Conservation (phyloP, 495 filamentous ascomycete genomes). For the Oidiodendron maius region DNA sequence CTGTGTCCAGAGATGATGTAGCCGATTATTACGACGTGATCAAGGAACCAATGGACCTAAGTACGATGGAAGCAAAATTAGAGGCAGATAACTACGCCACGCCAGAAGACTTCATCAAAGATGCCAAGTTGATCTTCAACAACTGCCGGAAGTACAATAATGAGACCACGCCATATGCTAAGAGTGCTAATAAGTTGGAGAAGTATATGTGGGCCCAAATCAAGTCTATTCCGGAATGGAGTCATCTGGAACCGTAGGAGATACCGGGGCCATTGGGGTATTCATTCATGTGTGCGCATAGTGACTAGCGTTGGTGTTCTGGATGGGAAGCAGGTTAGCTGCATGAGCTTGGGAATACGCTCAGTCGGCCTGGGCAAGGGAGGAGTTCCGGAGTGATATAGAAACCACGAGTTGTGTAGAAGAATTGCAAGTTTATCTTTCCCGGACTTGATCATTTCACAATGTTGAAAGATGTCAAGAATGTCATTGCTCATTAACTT, state of each 20-base stretch:
- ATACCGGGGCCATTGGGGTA: too few relatives aligned
- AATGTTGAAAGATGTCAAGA: too few relatives aligned
- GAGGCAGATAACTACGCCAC: conserved; percentile 88
- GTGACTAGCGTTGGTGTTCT: too few relatives aligned
- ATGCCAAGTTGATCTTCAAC: conserved; percentile 86
- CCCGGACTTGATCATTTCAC: too few relatives aligned
- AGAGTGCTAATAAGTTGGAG: conserved; percentile 91
- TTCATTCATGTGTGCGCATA: neutral
- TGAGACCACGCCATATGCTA: conserved; percentile 90
- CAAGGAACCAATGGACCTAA: conserved; percentile 94
- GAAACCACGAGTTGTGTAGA: too few relatives aligned
- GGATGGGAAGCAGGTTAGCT: too few relatives aligned
- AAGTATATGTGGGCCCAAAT: conserved; percentile 97
- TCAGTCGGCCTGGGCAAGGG: too few relatives aligned
- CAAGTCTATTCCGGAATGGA: conserved; percentile 93
- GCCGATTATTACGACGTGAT: conserved; percentile 98
- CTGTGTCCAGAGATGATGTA: conserved; percentile 93
- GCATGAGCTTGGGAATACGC: too few relatives aligned
- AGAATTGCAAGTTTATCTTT: too few relatives aligned
- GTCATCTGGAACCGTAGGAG: conserved; percentile 35
- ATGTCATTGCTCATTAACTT: too few relatives aligned
- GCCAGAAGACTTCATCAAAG: conserved; percentile 88
- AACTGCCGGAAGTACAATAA: conserved; percentile 97
- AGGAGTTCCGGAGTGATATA: too few relatives aligned
- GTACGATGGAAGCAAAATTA: conserved; percentile 92